Evolutionary conservation across 371 early-diverging fungal genomes (phyloP).

Genomic region (Rhizopus sp.): DNA sequence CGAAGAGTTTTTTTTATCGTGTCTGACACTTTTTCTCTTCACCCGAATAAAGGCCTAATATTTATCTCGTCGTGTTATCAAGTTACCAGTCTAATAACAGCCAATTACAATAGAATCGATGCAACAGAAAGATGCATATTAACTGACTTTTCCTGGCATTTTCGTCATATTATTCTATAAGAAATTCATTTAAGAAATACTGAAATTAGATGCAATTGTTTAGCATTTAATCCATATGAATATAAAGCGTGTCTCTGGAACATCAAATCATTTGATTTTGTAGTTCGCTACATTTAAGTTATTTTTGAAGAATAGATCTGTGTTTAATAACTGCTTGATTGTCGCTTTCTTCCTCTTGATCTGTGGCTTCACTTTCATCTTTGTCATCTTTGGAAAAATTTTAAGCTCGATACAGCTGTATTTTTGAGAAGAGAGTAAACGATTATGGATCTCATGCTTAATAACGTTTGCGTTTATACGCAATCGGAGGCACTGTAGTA

Average conservation of each 20-base stretch:
- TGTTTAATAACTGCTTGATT: conserved; percentile 6
- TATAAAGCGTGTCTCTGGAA: conserved; percentile 4
- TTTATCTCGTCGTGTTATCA: conserved; percentile 4
- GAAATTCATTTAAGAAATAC: conserved; percentile 3
- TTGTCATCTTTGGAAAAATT: conserved; percentile 10
- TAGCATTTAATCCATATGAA: conserved; percentile 6
- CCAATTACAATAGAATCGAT: conserved; percentile 7
- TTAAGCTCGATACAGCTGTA: conserved; percentile 12
- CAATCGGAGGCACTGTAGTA: conserved; percentile 9
- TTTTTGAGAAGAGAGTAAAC: conserved; percentile 13
- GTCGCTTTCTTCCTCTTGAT: conserved; percentile 5
- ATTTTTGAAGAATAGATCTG: conserved; percentile 5
- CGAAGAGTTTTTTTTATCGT: conserved; percentile 2
- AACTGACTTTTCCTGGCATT: conserved; percentile 5
- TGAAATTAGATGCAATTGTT: conserved; percentile 4
- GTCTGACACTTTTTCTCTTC: conserved; percentile 7
- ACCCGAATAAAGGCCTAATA: conserved; percentile 3
- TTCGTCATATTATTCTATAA: conserved; percentile 6
- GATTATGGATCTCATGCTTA: conserved; percentile 10
- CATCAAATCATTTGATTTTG: background rate
- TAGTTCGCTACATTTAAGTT: conserved; percentile 3
- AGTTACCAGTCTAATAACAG: conserved; percentile 2
- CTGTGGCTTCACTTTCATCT: conserved; percentile 10
- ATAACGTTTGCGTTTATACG: conserved; percentile 10
- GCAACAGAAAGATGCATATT: conserved; percentile 1